Percentiles rank a stretch among this genome's conserved stretches.
Conservation (phyloP, 2,329 filamentous ascomycete species). For the Aureobasidium sp. region DNA sequence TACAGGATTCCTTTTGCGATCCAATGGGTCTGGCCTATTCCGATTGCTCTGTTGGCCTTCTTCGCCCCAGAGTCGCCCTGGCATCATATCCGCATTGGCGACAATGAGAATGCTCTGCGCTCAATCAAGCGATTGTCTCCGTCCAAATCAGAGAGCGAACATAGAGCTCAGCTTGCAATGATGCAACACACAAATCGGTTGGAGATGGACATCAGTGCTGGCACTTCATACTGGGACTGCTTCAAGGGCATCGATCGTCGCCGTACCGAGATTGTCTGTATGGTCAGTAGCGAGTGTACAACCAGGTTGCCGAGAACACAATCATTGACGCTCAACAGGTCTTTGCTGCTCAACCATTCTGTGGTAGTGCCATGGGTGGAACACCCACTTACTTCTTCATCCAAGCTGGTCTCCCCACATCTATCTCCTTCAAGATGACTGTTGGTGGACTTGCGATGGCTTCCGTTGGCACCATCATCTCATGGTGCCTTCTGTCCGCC, state of each 20-base stretch:
- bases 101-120: slow-evolving; percentile 28
- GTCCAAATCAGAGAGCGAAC: not conserved
- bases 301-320: too few relatives aligned
- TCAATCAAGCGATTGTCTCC: slow-evolving; percentile 28
- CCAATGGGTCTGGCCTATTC: slow-evolving; percentile 35
- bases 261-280: slow-evolving; percentile 37
- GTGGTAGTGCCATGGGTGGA: slow-evolving; percentile 36
- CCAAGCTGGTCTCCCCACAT: slow-evolving; percentile 32
- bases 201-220: slow-evolving; percentile 32
- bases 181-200: slow-evolving; percentile 32
- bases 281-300: slow-evolving; percentile 26
- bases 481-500: slow-evolving; percentile 33
- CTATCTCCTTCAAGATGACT: slow-evolving; percentile 33
- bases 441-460: slow-evolving; percentile 35
- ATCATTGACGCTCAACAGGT: not conserved
- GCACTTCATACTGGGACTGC: slow-evolving; percentile 32
- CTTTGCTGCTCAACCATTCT: slow-evolving; percentile 33
- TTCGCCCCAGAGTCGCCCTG: slow-evolving; percentile 31
- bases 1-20: slow-evolving; percentile 38
- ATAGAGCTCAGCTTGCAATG: slow-evolving; percentile 24
- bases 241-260: slow-evolving; percentile 35
- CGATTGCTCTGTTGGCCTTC: slow-evolving; percentile 29
- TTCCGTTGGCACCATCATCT: slow-evolving; percentile 32
- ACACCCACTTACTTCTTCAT: slow-evolving; percentile 43
- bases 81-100: slow-evolving; percentile 30